Base-by-base conservation (phyloP, 2,329 filamentous ascomycete species). In the Fulvia fulva region DNA sequence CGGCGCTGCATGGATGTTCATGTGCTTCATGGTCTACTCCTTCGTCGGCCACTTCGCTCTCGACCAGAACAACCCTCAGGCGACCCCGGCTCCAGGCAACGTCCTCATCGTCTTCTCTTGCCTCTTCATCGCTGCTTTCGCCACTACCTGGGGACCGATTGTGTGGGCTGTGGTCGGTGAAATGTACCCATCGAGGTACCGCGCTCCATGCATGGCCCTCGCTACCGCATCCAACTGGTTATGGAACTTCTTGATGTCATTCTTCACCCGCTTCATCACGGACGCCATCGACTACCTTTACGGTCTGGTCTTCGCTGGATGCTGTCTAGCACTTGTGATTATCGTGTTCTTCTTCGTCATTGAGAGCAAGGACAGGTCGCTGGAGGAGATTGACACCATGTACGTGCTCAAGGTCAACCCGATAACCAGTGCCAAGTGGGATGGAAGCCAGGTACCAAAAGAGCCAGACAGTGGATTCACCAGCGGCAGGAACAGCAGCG, bases 1-100 rank as follows among this genome's bases (percentile, higher is more conserved):
- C 44, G 79, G 79, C 26, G 78, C 77, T 2, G 63, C 63, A 3
- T 73, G 71, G 70, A 70, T 70, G 58, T 69, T 71, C 61, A 68
- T 72, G 63, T 73, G 90, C 73, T 91, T 91, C 74, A 74, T 88
- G 67, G 78, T 89, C 59, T 81, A 86, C 60, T 64, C 71, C 5
- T 69, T 68, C 21, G 68, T 73, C 19, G 68, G 70, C 43, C 60
- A 67, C 50, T 71, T 67, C 47, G 54, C 61, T n/a, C 63, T 70
- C 21, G 59, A 66, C 55, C 56, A 65, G 3, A 52, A 34, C 3
- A 45, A 49, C 12, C 62, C 62, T 9, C 23, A 58, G 12, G 68
- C 66, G 43, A 66, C 65, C 14, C 64, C 65, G 4, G 61, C 62
- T 11, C 64, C 70, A 16, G 70, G 70, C 32, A 71, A 67, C 55